Evolutionary conservation across 805 yeast genomes (phyloP).

Genomic region (Kodamaea neixiangensis): DNA sequence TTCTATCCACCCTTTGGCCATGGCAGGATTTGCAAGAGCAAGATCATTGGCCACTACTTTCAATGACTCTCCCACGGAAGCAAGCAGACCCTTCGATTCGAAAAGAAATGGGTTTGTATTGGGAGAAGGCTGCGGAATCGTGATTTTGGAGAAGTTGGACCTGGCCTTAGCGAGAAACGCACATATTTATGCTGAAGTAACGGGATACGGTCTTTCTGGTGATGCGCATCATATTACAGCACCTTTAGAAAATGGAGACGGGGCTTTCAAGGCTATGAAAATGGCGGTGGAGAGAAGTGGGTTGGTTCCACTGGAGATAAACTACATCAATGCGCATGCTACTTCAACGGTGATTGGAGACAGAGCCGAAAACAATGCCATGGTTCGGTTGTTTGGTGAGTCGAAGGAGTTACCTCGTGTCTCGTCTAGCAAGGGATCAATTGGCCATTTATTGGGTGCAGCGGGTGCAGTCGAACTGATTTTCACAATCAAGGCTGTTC

Average conservation of each 20-base stretch:
- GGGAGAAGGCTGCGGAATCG: slow-evolving; percentile 88
- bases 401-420: slow-evolving; percentile 47
- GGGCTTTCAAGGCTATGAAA: slow-evolving; percentile 82
- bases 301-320: slow-evolving; percentile 51
- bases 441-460: slow-evolving; percentile 94
- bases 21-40: slow-evolving; percentile 91
- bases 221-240: slow-evolving; percentile 95
- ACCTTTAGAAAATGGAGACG: slow-evolving; percentile 79
- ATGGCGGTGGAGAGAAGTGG: slow-evolving; percentile 63
- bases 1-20: slow-evolving; percentile 78
- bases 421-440: slow-evolving; percentile 86
- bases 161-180: slow-evolving; percentile 66
- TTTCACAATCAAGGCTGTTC: slow-evolving; percentile 69
- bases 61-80: slow-evolving; percentile 60
- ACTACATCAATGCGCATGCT: slow-evolving; percentile 94
- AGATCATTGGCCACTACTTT: slow-evolving; percentile 68
- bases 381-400: slow-evolving; percentile 38
- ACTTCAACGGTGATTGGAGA: slow-evolving; percentile 93
- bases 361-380: slow-evolving; percentile 79
- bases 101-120: slow-evolving; percentile 84
- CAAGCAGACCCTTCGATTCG: slow-evolving; percentile 87
- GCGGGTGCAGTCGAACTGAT: slow-evolving; percentile 94
- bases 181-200: slow-evolving; percentile 74
- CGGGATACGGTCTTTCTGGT: slow-evolving; percentile 88
- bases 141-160: slow-evolving; percentile 73